Percentiles rank a stretch among this genome's conserved stretches.
Conservation (phyloP, 2,329 filamentous ascomycete species). For the Domatiomyces globalis region DNA sequence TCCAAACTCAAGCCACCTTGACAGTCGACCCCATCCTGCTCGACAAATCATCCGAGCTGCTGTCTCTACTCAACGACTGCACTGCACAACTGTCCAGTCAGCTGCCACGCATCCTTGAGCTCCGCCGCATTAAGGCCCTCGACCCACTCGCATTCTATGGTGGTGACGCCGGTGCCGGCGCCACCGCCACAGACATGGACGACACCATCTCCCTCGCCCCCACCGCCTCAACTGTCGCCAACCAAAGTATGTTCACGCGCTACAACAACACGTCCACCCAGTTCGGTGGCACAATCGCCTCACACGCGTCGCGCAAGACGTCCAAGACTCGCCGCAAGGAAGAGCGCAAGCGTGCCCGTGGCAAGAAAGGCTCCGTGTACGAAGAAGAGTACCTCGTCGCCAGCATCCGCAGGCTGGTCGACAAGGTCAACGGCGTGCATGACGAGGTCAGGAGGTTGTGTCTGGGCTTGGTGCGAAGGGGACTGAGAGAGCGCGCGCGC, state of each 20-base stretch:
- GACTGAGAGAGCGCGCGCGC: slow-evolving; percentile 75
- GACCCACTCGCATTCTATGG: slow-evolving; percentile 86
- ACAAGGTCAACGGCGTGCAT: slow-evolving; percentile 59
- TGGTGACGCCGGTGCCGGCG: slow-evolving; percentile 57
- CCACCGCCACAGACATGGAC: slow-evolving; percentile 33
- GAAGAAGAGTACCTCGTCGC: slow-evolving; percentile 95
- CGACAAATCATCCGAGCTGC: slow-evolving; percentile 67
- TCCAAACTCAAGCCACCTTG: slow-evolving; percentile 16
- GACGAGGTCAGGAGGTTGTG: slow-evolving; percentile 62
- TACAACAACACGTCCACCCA: slow-evolving; percentile 50
- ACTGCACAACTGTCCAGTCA: slow-evolving; percentile 71
- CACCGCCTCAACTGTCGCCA: slow-evolving; percentile 61
- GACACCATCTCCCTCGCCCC: slow-evolving; percentile 88
- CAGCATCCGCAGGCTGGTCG: slow-evolving; percentile 67
- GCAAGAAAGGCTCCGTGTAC: slow-evolving; percentile 93
- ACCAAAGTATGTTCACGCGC: slow-evolving; percentile 78
- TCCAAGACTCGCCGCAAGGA: slow-evolving; percentile 79
- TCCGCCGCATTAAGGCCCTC: slow-evolving; percentile 64
- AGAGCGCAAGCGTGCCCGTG: slow-evolving; percentile 85
- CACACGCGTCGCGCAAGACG: slow-evolving; percentile 61
- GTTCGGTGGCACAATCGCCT: slow-evolving; percentile 42
- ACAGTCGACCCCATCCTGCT: slow-evolving; percentile 66
- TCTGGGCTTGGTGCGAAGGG: slow-evolving; percentile 59
- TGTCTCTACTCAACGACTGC: slow-evolving; percentile 88
- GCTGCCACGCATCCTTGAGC: slow-evolving; percentile 68